phyloP scores from a whole-genome alignment of 108 stramenopile genomes.

The Thalassiosira profunda region DNA sequence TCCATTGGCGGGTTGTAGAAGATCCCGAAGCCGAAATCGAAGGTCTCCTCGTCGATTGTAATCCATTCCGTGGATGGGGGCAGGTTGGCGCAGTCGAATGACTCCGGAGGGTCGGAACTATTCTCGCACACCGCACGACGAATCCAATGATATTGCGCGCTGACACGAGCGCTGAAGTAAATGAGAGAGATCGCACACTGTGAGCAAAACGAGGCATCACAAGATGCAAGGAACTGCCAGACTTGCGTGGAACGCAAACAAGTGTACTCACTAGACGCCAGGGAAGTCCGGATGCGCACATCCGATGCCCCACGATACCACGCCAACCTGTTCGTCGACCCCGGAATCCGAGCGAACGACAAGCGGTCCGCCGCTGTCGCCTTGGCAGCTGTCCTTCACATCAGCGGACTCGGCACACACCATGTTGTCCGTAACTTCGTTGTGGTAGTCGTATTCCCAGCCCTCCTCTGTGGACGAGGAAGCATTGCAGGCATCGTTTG shows the following conservation, averaged over 20 bases:
- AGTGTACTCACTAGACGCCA: too few relatives aligned
- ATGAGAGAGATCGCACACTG: too few relatives aligned
- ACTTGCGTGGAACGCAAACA: too few relatives aligned
- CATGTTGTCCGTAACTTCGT: conserved; percentile 45
- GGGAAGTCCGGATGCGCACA: conserved; percentile 40
- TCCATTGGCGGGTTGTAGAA: too few relatives aligned
- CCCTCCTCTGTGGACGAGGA: background rate
- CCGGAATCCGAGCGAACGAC: background rate
- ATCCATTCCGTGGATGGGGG: too few relatives aligned
- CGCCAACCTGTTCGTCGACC: conserved; percentile 27
- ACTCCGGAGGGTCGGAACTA: conserved; percentile 1
- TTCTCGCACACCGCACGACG: conserved; percentile 18
- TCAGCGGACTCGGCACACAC: conserved; percentile 41
- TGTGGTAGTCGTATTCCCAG: conserved; percentile 4
- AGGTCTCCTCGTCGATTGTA: background rate
- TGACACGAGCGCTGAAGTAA: conserved; percentile 47
- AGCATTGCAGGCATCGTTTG: conserved; percentile 31
- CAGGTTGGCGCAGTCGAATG: conserved; percentile 1
- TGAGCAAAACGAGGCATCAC: too few relatives aligned
- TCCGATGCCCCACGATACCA: conserved; percentile 43
- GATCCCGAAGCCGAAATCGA: background rate
- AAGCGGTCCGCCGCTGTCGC: conserved; percentile 15
- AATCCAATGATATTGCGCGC: conserved; percentile 41
- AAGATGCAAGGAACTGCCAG: too few relatives aligned
- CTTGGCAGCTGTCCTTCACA: conserved; percentile 40